Evolutionary conservation across 108 stramenopile species (phyloP).

Genomic region (Stephanodiscus minutulus): DNA sequence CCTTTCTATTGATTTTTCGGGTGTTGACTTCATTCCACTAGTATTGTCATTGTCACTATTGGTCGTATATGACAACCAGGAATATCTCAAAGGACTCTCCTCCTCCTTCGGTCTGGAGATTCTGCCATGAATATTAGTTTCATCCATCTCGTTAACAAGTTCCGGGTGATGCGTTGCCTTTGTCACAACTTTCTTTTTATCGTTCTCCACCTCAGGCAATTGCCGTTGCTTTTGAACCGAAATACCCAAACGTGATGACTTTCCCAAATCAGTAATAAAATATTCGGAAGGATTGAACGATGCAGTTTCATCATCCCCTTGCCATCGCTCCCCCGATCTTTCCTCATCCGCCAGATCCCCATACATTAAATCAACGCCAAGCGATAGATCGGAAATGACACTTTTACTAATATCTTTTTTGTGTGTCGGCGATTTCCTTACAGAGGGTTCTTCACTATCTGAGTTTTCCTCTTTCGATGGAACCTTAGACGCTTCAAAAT

Average conservation of each 20-base stretch:
- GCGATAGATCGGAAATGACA: slow-evolving; percentile 36
- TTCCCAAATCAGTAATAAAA: not conserved
- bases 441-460: not conserved
- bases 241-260: not conserved
- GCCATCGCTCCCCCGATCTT: not conserved
- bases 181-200: not conserved
- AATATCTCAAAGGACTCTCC: not conserved
- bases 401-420: slow-evolving; percentile 6
- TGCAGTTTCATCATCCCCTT: slow-evolving; percentile 8
- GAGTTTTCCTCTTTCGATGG: not conserved
- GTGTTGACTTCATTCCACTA: not conserved
- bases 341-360: slow-evolving; percentile 11
- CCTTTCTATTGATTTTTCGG: not conserved
- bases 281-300: slow-evolving; percentile 17
- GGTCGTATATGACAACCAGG: slow-evolving; percentile 6
- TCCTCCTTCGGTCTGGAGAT: slow-evolving; percentile 1
- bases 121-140: not conserved
- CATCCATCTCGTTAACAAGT: not conserved
- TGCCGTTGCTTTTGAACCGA: not conserved
- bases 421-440: not conserved
- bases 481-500: not conserved
- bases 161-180: not conserved
- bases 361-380: slow-evolving; percentile 46
- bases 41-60: slow-evolving; percentile 3
- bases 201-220: not conserved